These are phyloP conservation scores for Euryodendron excelsum DNA, from an alignment of 148 eudicot species.

Conservation along the genomic window DNA sequence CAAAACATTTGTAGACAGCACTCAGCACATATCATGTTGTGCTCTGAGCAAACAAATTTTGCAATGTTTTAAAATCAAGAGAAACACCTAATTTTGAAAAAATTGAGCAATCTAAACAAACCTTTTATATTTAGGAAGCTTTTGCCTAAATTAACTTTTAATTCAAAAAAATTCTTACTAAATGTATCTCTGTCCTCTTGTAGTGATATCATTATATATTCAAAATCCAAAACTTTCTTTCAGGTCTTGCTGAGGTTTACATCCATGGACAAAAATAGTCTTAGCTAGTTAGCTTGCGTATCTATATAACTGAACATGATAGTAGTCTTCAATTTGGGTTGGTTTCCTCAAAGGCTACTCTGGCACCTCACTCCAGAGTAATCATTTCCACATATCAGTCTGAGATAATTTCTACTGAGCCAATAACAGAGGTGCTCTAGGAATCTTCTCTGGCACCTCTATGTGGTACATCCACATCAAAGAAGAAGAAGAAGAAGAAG, in stretches of 20 bases:
- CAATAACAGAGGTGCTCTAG: not conserved
- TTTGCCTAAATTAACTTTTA: not conserved
- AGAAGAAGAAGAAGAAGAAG: not conserved
- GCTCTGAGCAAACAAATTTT: not conserved
- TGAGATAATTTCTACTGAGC: too few relatives aligned
- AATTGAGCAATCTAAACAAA: not conserved
- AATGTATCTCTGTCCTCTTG: not conserved
- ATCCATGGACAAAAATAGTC: conserved; percentile 1
- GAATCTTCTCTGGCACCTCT: not conserved
- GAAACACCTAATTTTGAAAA: not conserved
- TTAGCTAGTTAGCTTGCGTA: conserved; percentile 3
- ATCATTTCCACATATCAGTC: too few relatives aligned
- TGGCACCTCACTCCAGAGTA: not conserved
- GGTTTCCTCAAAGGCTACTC: not conserved
- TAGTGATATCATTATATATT: not conserved
- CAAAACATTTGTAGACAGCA: not conserved
- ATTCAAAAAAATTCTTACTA: not conserved
- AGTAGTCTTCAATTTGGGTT: not conserved
- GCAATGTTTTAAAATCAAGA: not conserved
- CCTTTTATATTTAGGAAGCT: not conserved
- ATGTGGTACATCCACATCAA: not conserved
- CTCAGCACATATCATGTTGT: not conserved
- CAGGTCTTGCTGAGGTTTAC: not conserved
- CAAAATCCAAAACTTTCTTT: not conserved
- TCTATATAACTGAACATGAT: not conserved